These are phyloP conservation scores for Psophocarpus tetragonolobus DNA, from an alignment of 306 rosid species.

Conservation along the genomic window DNA sequence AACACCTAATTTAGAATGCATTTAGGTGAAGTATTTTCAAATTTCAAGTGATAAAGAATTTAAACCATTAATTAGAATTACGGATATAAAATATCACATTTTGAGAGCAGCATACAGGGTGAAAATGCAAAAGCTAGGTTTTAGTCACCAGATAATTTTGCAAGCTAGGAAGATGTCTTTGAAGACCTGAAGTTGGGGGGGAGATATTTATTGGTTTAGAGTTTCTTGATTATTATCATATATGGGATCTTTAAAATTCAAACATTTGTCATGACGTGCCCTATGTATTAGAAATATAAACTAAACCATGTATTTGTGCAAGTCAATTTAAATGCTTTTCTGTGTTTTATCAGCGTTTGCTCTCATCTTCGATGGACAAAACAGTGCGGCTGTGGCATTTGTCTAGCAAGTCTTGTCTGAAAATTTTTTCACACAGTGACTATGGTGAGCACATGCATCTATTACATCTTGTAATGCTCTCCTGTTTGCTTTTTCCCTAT, in stretches of 20 bases:
- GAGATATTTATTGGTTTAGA: not conserved
- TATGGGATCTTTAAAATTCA: not conserved
- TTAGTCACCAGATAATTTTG: not conserved
- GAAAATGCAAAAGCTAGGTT: not conserved
- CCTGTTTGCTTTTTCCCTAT: slow-evolving; percentile 18
- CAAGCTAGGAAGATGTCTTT: slow-evolving; percentile 11
- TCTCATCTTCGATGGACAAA: slow-evolving; percentile 96
- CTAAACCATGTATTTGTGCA: not conserved
- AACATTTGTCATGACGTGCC: not conserved
- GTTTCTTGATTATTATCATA: slow-evolving; percentile 8
- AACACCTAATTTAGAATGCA: not conserved
- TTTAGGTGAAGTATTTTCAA: not conserved
- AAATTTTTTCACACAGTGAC: slow-evolving; percentile 84
- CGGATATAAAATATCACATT: too few species aligned
- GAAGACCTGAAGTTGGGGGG: slow-evolving; percentile 2
- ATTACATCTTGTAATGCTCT: slow-evolving; percentile 1
- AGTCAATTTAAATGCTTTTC: not conserved
- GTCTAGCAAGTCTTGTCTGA: slow-evolving; percentile 72
- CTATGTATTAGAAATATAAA: slow-evolving; percentile 12
- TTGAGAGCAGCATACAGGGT: not conserved
- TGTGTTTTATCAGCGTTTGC: slow-evolving; percentile 60
- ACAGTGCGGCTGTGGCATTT: slow-evolving; percentile 93
- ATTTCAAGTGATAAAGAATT: slow-evolving; percentile 10
- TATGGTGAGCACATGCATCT: slow-evolving; percentile 55
- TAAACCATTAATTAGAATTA: not conserved